Percentiles rank a stretch among this genome's conserved stretches.
phyloP scores from a whole-genome alignment of 495 filamentous ascomycete species.

The Talaromyces ruber region DNA sequence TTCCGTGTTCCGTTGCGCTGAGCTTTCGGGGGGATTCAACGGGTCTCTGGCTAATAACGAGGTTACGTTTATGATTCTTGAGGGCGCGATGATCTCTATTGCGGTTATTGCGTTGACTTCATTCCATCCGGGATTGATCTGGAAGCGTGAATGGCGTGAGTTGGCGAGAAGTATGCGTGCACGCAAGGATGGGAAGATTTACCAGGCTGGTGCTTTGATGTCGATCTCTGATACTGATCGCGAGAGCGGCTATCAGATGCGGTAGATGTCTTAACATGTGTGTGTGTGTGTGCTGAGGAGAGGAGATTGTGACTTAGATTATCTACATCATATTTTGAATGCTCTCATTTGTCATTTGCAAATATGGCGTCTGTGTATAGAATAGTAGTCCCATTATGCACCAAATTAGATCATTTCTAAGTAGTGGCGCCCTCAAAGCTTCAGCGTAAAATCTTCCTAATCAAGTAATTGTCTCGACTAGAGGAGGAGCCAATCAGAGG shows the following conservation, averaged over 20 bases:
- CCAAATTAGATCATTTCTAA: neutral
- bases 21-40: constrained; percentile 55
- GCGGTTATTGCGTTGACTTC: constrained; percentile 48
- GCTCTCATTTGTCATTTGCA: neutral
- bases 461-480: neutral
- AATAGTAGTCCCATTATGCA: neutral
- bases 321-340: neutral
- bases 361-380: neutral
- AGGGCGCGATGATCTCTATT: constrained; percentile 60
- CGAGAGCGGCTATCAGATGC: neutral
- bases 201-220: neutral
- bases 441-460: neutral
- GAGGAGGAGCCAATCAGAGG: neutral
- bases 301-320: neutral
- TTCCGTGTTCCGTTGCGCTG: constrained; percentile 54
- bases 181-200: neutral
- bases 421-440: neutral
- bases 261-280: neutral
- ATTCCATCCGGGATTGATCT: constrained; percentile 43
- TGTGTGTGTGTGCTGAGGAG: neutral
- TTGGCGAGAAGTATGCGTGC: neutral
- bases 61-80: constrained; percentile 58
- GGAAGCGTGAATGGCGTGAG: constrained; percentile 7
- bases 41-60: constrained; percentile 51
- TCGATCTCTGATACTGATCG: neutral